Evolutionary conservation across 371 early-diverging fungal genomes (phyloP), one percentile per base, ranked within the genome.

Genomic region (Syncephalastrum sp.): DNA sequence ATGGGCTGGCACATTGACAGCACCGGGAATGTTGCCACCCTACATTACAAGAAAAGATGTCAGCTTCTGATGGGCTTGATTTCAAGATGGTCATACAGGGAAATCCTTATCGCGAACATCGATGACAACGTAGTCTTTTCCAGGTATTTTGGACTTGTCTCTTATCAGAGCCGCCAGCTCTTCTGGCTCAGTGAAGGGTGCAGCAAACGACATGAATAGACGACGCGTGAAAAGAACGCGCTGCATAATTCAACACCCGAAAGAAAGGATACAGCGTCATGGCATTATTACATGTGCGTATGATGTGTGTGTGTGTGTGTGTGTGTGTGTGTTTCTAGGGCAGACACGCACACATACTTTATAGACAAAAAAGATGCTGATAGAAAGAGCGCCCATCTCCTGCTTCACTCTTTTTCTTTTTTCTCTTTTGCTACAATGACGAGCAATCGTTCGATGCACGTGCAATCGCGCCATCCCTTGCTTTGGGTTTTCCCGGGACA

Each of bases 51-150:
- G 24, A 15, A 27, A 10, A 24, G 13, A 23, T n/a, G 19, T 55
- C 0, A 25, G 15, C n/a, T 27, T 44, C 24, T 52, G 29, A 29
- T 29, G 29, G 29, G 29, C 29, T 29, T 7, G 7, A 29, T 6
- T 29, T 29, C 3, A 38, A n/a, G 13, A 47, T 54, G 45, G 17
- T 48, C 64, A 25, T 83, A 86, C 88, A 19, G 50, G 66, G 61
- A 79, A 90, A 63, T 94, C 95, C 42, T 77, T 77, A 59, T 85
- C 90, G 29, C 95, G 82, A 13, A 92, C 93, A 65, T 94, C 95
- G 12, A 94, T 73, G 38, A 94, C 70, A 23, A 87, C 66, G 60
- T 91, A 94, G 68, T 94, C 90, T 57, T 73, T 76, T 27, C 77
- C 80, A 2, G 86, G 64, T 5, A 63, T 50, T 59, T 82, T 82